Evolutionary conservation across 305 asterid species (phyloP), one percentile per base, ranked within the genome.

Genomic region (Solanum hybrid): DNA sequence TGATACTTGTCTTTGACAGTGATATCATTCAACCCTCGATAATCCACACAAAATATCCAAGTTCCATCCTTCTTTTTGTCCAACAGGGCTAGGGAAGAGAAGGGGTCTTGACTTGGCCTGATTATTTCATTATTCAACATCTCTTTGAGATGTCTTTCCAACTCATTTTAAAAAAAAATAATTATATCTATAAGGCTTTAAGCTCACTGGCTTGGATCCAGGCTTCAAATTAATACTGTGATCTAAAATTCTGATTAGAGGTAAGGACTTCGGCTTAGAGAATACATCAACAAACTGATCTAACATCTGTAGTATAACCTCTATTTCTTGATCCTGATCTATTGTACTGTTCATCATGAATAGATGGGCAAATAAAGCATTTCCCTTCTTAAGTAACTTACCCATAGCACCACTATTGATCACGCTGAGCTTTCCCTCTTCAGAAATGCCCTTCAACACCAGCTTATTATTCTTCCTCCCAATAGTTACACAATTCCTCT

Each of bases 261-360:
- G 79, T 73, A 73, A 28, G 18, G n/a, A 28, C 8, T 28, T 28
- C 2, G n/a, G 11, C 34, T 73, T 4, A 5, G 2, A 71, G 7
- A 71, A 28, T 13, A 28, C 9, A 14, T 73, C 79, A 73, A 13
- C 1, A 64, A 6, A 5, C 36, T 28, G 0, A 4, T 28, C n/a
- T 9, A 73, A 12, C 2, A 73, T 1, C 11, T 73, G 0, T 6
- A 28, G n/a, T 11, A 73, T 28, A 6, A 6, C 36, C 5, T 73
- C n/a, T 2, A 1, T 8, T 8, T 24, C 33, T 1, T 71, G 2
- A 24, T 1, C 20, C 0, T 3, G 18, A 57, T 11, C 2, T 2
- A 1, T 5, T 24, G 8, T 12, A 7, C 18, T 26, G 8, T 14
- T 11, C 33, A 71, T 26, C 18, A 71, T 11, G 18, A 24, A 71